A percentile compares a stretch with the other conserved stretches of the same genome.
phyloP scores from a whole-genome alignment of 2,329 filamentous ascomycete species.

The Aspergillus costaricaensis region DNA sequence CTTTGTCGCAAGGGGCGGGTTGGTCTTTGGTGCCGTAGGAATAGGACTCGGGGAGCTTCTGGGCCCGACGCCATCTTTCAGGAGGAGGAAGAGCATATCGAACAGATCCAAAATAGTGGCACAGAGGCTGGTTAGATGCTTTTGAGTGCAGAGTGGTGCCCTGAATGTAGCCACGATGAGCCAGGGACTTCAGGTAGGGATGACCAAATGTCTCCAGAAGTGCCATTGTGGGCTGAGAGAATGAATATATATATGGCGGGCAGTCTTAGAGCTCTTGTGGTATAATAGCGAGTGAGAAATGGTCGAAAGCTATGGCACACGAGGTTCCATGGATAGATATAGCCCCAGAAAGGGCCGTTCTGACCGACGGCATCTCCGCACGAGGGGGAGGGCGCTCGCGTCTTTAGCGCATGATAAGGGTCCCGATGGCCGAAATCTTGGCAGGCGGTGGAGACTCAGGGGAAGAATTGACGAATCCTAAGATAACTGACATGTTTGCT shows the following conservation, averaged over 20 bases:
- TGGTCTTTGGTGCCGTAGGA: conserved; percentile 53
- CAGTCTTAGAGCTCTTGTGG: not conserved
- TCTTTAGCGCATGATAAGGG: not conserved
- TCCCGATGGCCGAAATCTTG: conserved; percentile 4
- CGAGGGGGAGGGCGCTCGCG: not conserved
- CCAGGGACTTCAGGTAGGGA: conserved; percentile 29
- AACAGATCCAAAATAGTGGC: conserved; percentile 58
- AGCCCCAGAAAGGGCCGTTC: not conserved
- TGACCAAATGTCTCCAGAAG: conserved; percentile 29
- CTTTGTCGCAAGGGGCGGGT: conserved; percentile 49
- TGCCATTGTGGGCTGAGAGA: not conserved
- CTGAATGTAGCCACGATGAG: conserved; percentile 51
- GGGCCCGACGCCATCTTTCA: conserved; percentile 54
- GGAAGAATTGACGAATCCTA: not conserved
- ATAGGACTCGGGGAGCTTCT: conserved; percentile 50
- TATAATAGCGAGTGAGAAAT: not conserved
- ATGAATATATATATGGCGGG: not conserved
- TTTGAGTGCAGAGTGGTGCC: conserved; percentile 49
- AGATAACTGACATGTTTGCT: not conserved
- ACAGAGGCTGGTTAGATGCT: conserved; percentile 36
- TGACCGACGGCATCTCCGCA: not conserved
- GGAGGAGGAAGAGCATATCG: conserved; percentile 57
- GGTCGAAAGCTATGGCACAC: not conserved
- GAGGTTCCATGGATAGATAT: not conserved
- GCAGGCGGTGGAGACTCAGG: not conserved